A percentile compares a stretch with the other conserved stretches of the same genome.
These are phyloP conservation scores for Psilocybe cyanescens DNA, from an alignment of 768 basidiomycete genomes.

Conservation along the genomic window DNA sequence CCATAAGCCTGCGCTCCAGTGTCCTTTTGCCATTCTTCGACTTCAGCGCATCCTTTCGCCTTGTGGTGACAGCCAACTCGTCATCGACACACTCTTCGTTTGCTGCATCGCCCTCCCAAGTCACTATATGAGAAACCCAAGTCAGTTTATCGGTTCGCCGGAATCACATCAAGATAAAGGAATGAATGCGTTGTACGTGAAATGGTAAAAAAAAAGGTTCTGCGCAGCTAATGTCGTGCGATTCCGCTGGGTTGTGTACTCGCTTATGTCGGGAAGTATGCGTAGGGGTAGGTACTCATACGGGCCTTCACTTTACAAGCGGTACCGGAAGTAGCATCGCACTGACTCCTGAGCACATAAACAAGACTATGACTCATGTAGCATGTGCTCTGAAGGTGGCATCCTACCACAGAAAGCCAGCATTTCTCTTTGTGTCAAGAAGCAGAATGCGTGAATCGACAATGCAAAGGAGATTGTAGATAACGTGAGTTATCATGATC, in stretches of 20 bases:
- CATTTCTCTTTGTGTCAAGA: constrained; percentile 14
- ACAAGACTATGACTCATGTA: constrained; percentile 21
- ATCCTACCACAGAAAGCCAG: constrained; percentile 12
- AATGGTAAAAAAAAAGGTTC: constrained; percentile 9
- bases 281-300: constrained; percentile 3
- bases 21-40: constrained; percentile 18
- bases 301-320: constrained; percentile 3
- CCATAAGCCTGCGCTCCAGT: constrained; percentile 19
- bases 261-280: constrained; percentile 7
- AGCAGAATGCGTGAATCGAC: constrained; percentile 14
- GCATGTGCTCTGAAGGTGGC: constrained; percentile 14
- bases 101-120: constrained; percentile 72
- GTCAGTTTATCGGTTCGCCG: constrained; percentile 9
- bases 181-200: constrained; percentile 2
- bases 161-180: neutral
- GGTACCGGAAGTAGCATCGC: constrained; percentile 3
- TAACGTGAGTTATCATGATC: constrained; percentile 19
- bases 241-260: neutral
- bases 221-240: neutral
- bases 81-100: constrained; percentile 47
- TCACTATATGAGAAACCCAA: constrained; percentile 46
- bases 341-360: constrained; percentile 11
- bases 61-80: constrained; percentile 28
- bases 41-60: constrained; percentile 33
- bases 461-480: constrained; percentile 14